Evolutionary conservation across 1,139 yeast genomes (phyloP), one percentile per base, ranked within the genome.

Genomic region (Pneumocystis murina): DNA sequence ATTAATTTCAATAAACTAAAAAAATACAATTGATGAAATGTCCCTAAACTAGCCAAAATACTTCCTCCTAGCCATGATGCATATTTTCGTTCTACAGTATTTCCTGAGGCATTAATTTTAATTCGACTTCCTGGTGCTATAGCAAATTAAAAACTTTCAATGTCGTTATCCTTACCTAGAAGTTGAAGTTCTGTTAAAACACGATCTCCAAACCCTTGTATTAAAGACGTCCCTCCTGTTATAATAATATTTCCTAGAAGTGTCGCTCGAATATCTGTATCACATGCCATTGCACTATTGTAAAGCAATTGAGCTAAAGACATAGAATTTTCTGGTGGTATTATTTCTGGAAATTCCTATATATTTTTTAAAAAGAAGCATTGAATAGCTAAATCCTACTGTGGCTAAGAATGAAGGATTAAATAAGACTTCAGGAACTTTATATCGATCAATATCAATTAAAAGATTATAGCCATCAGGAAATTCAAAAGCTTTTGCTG

Each of bases 1-100:
- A 63, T 17, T 17, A n/a, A 62, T 17, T 1, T 30, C 20, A 30
- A 17, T 12, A n/a, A 55, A 48, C 35, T 33, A 33, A 48, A 48
- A 48, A 48, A 48, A 24, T 48, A 48, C 54, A 72, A 64, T 75
- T 92, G 98, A 74, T 92, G 98, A 79, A 92, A 92, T 1, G 97
- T 90, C 36, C 98, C 98, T 71, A 92, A 79, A 64, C 96, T 86
- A 3, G 96, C 86, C 66, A 92, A 78, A 57, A 92, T 94, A 68
- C 95, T 85, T 7, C 97, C 97, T 59, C 99, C 99, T 64, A 92
- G 82, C 97, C 98, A 92, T 7, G 94, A 80, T 68, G 94, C 90
- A 72, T 83, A 87, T 68, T 84, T 83, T 71, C 97, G 81, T 74
- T 92, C 98, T 62, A 81, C 80, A 1, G 87, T 76, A 72, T 87